Evolutionary conservation across 1,139 yeast genomes (phyloP), one percentile per base, ranked within the genome.

Genomic region (Candida tunisiensis): DNA sequence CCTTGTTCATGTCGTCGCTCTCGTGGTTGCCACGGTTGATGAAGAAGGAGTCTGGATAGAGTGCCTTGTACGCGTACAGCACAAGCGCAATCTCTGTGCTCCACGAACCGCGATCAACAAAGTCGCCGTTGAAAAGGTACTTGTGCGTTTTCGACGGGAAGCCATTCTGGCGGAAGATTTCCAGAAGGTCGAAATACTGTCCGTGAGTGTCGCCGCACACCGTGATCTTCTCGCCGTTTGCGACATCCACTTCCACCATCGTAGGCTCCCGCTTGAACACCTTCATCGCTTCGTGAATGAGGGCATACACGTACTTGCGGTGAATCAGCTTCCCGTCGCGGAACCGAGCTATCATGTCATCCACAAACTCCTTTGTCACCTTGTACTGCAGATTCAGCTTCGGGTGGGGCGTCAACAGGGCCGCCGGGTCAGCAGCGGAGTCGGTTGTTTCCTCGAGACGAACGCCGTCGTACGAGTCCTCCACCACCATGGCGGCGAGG

Each of bases 121-220:
- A 88, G 54, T 91, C 98, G 26, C 99, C 98, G 46, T 88, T 88
- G 58, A 88, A 85, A 31, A 88, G 55, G 47, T 79, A 88, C 11
- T 72, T 63, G 50, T 85, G 95, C 3, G 51, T 38, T n/a, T 62
- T 60, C 1, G 60, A 51, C 3, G 74, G 68, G 14, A 71, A 74
- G 6, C 98, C 98, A 44, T 72, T 83, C 25, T 51, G 61, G 24
- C 63, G 50, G 50, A 88, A 88, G 29, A 88, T 63, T 47, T 85
- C 77, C 44, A 85, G 55, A 27, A 88, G 70, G 47, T 88, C 98
- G 45, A 67, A 88, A 47, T 78, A 83, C 51, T 88, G 98, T 21
- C 99, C 99, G 47, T 88, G 99, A 0, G 96, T 88, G 48, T 88
- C 99, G 37, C 99, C 99, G 39, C 93, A 91, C 8, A 88, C 78